Base-by-base conservation (phyloP, 2,329 filamentous ascomycete species). In the Exophiala alcalophila region DNA sequence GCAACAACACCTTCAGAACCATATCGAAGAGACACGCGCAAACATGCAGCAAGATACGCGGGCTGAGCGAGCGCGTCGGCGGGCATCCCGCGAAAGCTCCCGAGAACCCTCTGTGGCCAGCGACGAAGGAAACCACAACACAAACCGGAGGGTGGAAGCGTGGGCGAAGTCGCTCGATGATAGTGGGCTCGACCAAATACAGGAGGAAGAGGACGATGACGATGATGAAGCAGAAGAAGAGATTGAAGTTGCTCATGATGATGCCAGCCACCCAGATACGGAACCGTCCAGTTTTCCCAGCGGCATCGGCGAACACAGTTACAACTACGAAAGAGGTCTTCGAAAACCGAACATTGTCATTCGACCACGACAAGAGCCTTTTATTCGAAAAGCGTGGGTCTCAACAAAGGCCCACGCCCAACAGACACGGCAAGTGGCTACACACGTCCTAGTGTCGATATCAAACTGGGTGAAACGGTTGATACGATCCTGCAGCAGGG, bases 221-320 rank as follows among this genome's bases (percentile, higher is more conserved):
- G 24, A 10, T 11, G 24, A 28, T 6, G 27, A 30, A 6, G 12
- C 24, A 23, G 18, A 35, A 2, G n/a, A 35, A 9, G 32, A 35
- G 11, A 11, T 5, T 11, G 21, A 25, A 19, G 19, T 8, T 9
- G 45, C 26, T 14, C 29, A 39, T 14, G 47, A 50, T 23, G 38
- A 51, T 25, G 47, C 44, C 15, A 40, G 29, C 11, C 32, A 38
- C 25, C 49, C 44, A 27, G 50, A 41, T n/a, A 50, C 50, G 16
- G 50, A 53, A 10, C 52, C 54, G 9, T 56, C 54, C 4, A 53
- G 50, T 31, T 55, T 56, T 34, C 54, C 54, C 15, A 56, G 52
- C 37, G 54, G 52, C 4, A 52, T 54, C 12, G 51, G 55, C 35
- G 50, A 56, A 23, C 47, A 54, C 25, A 56, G 54, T 29, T 56